These are phyloP conservation scores for Diaporthe destruens DNA, from an alignment of 2,329 filamentous ascomycete genomes.

Conservation along the genomic window DNA sequence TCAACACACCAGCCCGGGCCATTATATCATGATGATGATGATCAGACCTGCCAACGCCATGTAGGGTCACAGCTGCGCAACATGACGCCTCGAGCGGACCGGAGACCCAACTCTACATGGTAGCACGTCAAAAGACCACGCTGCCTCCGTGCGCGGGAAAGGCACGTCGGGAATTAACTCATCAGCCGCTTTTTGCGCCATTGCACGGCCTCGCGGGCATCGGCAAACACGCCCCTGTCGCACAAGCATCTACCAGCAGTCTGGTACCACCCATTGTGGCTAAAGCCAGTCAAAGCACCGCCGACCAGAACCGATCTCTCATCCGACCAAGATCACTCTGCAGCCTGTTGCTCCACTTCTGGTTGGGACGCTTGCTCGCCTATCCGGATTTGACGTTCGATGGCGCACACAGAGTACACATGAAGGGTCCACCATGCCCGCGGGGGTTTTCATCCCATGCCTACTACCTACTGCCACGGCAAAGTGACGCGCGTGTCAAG, in stretches of 20 bases:
- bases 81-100: too few species aligned
- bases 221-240: not conserved
- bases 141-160: not conserved
- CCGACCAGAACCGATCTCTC: not conserved
- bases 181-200: conserved; percentile 28
- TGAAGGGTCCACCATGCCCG: too few species aligned
- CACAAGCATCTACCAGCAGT: not conserved
- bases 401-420: not conserved
- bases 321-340: not conserved
- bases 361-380: not conserved
- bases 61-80: conserved; percentile 11
- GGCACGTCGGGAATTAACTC: not conserved
- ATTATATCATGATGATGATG: conserved; percentile 6
- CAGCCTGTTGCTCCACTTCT: not conserved
- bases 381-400: conserved; percentile 12
- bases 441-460: too few species aligned
- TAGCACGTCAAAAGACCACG: not conserved
- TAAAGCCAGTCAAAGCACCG: conserved; percentile 13
- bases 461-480: not conserved
- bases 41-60: not conserved
- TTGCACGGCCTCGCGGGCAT: conserved; percentile 4
- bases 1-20: not conserved
- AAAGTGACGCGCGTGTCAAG: not conserved
- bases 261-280: conserved; percentile 15
- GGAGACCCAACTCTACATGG: not conserved